Base-by-base conservation (phyloP, 768 basidiomycete species). In the Lentinula detonsa region DNA sequence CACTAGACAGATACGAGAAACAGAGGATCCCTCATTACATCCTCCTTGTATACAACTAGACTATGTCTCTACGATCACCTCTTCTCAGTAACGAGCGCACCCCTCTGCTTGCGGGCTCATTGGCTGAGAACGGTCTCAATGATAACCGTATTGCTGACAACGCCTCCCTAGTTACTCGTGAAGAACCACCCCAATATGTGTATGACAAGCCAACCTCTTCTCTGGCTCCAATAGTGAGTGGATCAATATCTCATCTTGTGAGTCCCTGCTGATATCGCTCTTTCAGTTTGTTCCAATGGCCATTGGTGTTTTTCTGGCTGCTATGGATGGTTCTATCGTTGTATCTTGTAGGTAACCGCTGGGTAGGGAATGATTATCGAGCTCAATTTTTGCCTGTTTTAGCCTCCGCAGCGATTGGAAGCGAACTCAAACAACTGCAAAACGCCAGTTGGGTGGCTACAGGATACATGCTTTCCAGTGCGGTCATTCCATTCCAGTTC, bases 401-500 rank as follows among this genome's bases (percentile, higher is more conserved):
- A n/a, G 61, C 67, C 8, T 69, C 66, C 56, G 67, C 68, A 21
- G 31, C 57, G 5, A 69, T 69, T n/a, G 68, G 67, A 9, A 66
- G 58, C 51, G 67, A 69, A 34, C 45, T 69, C 6, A 66, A 66
- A 2, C 66, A 68, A 51, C 64, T 69, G 5, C 66, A 67, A 42
- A 63, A 64, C 35, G 63, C 68, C n/a, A 35, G 63, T 37, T 64
- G 70, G 66, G 65, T 73, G 54, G 54, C 67, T n/a, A 69, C 67
- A 15, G 64, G 56, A 4, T 69, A 69, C 43, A 64, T 69, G 65
- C 45, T 68, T n/a, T 66, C 63, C 9, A 28, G 66, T 37, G 63
- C 65, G 13, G 60, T 33, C 37, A 15, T n/a, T 45, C 13, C 2
- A 43, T 43, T 42, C 55, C 40, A 9, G 4, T 42, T 16, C 16